Percentiles rank a stretch among this genome's conserved stretches.
These are phyloP conservation scores for Colletotrichum tanaceti DNA, from an alignment of 2,329 filamentous ascomycete genomes.

Conservation along the genomic window DNA sequence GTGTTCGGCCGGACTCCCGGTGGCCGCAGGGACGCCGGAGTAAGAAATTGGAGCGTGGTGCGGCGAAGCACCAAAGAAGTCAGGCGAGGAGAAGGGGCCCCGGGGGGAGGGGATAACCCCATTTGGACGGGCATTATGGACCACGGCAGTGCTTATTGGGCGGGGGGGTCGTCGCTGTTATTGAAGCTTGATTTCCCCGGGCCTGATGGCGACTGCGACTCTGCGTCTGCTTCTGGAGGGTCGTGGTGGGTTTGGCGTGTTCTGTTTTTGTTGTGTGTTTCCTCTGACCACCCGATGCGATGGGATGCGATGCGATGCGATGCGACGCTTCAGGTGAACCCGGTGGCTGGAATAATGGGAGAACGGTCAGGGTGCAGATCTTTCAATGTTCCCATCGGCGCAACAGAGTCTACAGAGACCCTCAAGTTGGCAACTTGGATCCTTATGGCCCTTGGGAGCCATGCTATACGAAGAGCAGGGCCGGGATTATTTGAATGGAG, in stretches of 20 bases:
- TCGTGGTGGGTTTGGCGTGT: neutral
- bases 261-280: neutral
- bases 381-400: slow-evolving; percentile 37
- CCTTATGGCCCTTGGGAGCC: neutral
- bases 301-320: slow-evolving; percentile 33
- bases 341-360: slow-evolving; percentile 27
- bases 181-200: slow-evolving; percentile 29
- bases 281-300: neutral
- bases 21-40: slow-evolving; percentile 9
- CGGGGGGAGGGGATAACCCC: neutral
- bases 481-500: neutral
- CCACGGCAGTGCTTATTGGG: slow-evolving; percentile 26
- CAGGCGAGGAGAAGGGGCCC: neutral
- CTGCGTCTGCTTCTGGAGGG: neutral
- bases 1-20: slow-evolving; percentile 38
- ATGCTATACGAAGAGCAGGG: slow-evolving; percentile 31
- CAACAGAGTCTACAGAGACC: slow-evolving; percentile 8
- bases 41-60: neutral
- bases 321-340: slow-evolving; percentile 40
- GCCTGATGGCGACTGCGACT: no score
- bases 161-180: slow-evolving; percentile 10
- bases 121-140: slow-evolving; percentile 22
- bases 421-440: slow-evolving; percentile 29
- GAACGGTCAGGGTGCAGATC: slow-evolving; percentile 34
- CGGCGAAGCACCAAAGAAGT: slow-evolving; percentile 11